Evolutionary conservation across 139 green algal genomes (phyloP), one percentile per base, ranked within the genome.

Genomic region (Raphidocelis subcapitata): DNA sequence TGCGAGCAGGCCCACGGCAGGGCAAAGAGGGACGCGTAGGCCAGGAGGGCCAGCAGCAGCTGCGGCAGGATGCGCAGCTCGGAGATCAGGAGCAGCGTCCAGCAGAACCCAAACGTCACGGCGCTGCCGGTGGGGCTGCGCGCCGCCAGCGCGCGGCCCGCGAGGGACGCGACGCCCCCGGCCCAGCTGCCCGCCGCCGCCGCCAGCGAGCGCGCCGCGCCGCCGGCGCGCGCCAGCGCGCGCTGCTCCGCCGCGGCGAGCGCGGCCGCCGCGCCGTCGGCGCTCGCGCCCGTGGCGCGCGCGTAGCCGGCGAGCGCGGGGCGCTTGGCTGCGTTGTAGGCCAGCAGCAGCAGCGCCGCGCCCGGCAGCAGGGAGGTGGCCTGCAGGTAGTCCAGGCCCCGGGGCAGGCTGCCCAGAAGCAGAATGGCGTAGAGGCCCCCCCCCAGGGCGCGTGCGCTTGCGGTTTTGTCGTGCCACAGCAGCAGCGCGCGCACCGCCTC

Each of bases 331-430:
- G 59, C 18, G 37, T 75, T 67, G 69, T 75, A 75, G 1, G 37
- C 28, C 2, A 75, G 56, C 36, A 60, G 54, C 57, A 67, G 56
- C 41, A 75, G 57, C 20, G 56, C 56, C 5, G 37, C 0, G 26
- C 57, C 69, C 14, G 69, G 69, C 37, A 67, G 37, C 37, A 75
- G 37, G 10, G 69, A 67, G 5, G 69, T 75, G 28, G 65, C 26
- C 37, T 75, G 69, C 55, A 75, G 65, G 41, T 75, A 75, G 4
- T 75, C 26, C 69, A 75, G 69, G 3, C 26, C 69, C 35, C n/a
- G 29, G 2, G 70, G 70, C 15, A 70, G 68, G 60, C 32, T 47
- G 3, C 61, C 61, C 26, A 77, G 24, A 47, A 77, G 61, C 70
- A 77, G 24, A 8, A 77, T 28, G 5, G 70, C 10, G 61, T 77